Conservation (phyloP, 768 basidiomycete species). For the Epithele typhae region DNA sequence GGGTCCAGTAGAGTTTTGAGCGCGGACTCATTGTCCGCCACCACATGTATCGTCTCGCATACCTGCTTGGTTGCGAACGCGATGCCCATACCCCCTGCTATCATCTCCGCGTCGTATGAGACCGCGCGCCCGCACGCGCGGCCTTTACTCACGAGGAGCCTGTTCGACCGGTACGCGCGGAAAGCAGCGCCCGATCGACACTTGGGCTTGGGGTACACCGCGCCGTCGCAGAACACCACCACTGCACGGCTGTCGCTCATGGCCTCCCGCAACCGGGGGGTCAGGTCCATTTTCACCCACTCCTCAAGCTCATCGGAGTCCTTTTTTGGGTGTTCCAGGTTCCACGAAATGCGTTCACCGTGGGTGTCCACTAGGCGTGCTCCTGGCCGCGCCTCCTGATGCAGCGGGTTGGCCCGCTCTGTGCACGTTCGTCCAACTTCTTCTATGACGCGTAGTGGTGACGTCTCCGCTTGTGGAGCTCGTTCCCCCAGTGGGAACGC, state of each 20-base stretch:
- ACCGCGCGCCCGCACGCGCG: background rate
- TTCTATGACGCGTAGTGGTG: too few species aligned
- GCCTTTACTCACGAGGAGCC: background rate
- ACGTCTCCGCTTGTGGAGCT: too few species aligned
- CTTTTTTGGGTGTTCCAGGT: slow-evolving; percentile 1
- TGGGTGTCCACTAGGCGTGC: background rate
- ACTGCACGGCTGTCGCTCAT: background rate
- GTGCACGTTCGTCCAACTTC: too few species aligned
- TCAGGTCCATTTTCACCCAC: background rate
- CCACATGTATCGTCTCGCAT: slow-evolving; percentile 3
- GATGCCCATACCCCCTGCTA: slow-evolving; percentile 3
- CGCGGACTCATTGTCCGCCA: slow-evolving; percentile 3
- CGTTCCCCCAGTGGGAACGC: background rate
- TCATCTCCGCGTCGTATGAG: slow-evolving; percentile 3
- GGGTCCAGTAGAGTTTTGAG: slow-evolving; percentile 2
- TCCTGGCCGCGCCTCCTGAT: background rate
- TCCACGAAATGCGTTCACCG: background rate
- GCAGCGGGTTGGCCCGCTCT: background rate
- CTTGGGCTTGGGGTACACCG: background rate
- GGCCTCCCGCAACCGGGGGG: background rate
- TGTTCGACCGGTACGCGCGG: background rate
- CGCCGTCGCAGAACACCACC: background rate
- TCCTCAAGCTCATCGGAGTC: background rate
- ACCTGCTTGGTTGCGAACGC: background rate
- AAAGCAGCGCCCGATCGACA: background rate